Conservation (phyloP, 1,284 basidiomycete species). For the Cutaneotrichosporon cavernicola region DNA sequence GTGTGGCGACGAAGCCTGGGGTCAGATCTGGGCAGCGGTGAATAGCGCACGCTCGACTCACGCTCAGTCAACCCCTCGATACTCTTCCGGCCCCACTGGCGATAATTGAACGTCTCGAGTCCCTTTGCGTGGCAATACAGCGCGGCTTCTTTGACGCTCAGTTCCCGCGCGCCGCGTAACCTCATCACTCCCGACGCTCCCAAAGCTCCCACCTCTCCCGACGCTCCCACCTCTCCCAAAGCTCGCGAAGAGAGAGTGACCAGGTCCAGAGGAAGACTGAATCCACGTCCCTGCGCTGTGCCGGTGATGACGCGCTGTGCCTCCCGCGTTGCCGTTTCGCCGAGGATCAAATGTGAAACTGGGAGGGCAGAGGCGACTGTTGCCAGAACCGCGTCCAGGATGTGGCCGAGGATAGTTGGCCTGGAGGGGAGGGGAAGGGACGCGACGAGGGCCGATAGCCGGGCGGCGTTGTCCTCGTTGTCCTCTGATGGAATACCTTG, state of each 20-base stretch:
- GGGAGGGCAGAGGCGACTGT: slow-evolving; percentile 62
- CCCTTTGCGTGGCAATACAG: slow-evolving; percentile 41
- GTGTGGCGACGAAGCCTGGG: slow-evolving; percentile 73
- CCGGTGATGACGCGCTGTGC: slow-evolving; percentile 73
- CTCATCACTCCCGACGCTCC: slow-evolving; percentile 58
- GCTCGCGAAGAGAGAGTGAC: slow-evolving; percentile 52
- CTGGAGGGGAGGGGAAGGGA: slow-evolving; percentile 77
- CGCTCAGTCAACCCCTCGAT: slow-evolving; percentile 73
- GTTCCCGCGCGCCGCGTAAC: slow-evolving; percentile 69
- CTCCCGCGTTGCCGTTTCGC: slow-evolving; percentile 74
- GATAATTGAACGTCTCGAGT: slow-evolving; percentile 64
- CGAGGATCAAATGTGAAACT: slow-evolving; percentile 75
- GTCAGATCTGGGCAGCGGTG: slow-evolving; percentile 3
- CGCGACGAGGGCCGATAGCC: slow-evolving; percentile 63
- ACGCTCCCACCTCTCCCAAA: no score
- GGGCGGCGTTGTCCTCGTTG: slow-evolving; percentile 48
- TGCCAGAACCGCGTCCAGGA: slow-evolving; percentile 68
- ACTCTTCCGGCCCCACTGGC: slow-evolving; percentile 62
- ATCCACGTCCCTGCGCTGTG: slow-evolving; percentile 76
- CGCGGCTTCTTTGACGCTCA: slow-evolving; percentile 72
- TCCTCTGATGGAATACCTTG: background rate
- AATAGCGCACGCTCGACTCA: slow-evolving; percentile 50
- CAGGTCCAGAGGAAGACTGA: slow-evolving; percentile 68
- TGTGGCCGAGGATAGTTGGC: slow-evolving; percentile 62
- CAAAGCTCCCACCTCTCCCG: no score